Evolutionary conservation across 345 rosid genomes (phyloP), one percentile per base, ranked within the genome.

Genomic region (Salix suchowensis): DNA sequence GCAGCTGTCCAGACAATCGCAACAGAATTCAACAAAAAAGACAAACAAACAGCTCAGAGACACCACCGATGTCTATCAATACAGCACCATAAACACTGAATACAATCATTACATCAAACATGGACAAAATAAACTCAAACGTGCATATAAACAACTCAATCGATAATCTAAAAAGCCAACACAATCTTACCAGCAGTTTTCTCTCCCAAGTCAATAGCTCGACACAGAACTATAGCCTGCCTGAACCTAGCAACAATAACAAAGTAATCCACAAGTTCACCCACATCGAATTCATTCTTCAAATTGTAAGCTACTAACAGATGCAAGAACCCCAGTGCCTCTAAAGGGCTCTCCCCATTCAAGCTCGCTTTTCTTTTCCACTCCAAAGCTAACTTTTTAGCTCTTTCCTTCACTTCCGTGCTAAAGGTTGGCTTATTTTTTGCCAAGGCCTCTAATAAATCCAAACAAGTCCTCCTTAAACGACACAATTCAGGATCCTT

Each of bases 281-380:
- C 84, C 0, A 60, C 76, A 75, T 66, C 78, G 67, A 91, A 82
- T 65, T 82, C 89, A 42, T 82, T 70, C 66, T 77, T 80, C 78
- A 94, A 78, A 28, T 84, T 79, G 58, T 80, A 92, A 1, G 90
- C 87, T 18, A 81, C 92, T 68, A 90, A 76, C 74, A 92, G 84
- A 81, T 83, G 79, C 82, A 92, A 80, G 74, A 91, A 86, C 44
- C 88, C 81, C 71, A 90, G 76, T 21, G 84, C 72, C 80, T 82
- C 87, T 18, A 77, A 50, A 13, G 86, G 72, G 28, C 78, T 78
- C 30, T 83, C 78, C 68, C 78, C 86, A 40, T 65, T 69, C 62
- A 60, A 9, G 46, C 23, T 77, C 39, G 80, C 82, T 81, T 81
- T 89, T 55, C 42, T 69, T 75, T 79, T 92, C 98, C 95, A 91